Evolutionary conservation across 192 early-diverging fungal genomes (phyloP).

Genomic region (Coemansia sp.): DNA sequence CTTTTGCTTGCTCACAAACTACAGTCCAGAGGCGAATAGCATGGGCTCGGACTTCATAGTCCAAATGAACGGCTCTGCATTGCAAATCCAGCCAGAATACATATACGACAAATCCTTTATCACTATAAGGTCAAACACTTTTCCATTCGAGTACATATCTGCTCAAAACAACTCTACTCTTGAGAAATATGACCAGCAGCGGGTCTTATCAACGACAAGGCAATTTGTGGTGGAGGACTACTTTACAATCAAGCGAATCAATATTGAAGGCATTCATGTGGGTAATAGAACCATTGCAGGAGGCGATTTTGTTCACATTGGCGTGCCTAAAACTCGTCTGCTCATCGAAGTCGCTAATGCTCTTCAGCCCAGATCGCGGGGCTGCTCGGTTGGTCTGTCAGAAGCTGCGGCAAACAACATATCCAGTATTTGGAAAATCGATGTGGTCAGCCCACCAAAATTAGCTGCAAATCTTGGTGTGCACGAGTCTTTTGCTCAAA

Average conservation of each 20-base stretch:
- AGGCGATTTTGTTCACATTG: conserved; percentile 71
- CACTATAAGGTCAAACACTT: conserved; percentile 74
- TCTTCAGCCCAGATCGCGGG: conserved; percentile 27
- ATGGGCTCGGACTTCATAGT: conserved; percentile 96
- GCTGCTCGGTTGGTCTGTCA: not conserved
- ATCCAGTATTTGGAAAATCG: not conserved
- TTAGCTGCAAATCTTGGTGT: not conserved
- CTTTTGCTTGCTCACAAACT: conserved; percentile 74
- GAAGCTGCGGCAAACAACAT: not conserved
- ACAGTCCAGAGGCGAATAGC: conserved; percentile 81
- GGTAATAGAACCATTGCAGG: conserved; percentile 68
- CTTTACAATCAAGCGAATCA: conserved; percentile 61
- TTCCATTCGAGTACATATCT: conserved; percentile 81
- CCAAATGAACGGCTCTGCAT: conserved; percentile 72
- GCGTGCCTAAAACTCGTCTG: conserved; percentile 69
- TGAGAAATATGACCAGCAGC: conserved; percentile 42
- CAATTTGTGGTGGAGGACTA: conserved; percentile 89
- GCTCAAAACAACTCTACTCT: conserved; percentile 48
- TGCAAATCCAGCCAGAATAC: conserved; percentile 75
- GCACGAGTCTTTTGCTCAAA: conserved; percentile 60
- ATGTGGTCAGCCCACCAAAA: conserved; percentile 68
- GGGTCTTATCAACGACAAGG: conserved; percentile 76
- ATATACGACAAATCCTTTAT: conserved; percentile 83
- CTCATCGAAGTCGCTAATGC: conserved; percentile 72
- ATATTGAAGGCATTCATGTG: conserved; percentile 17